Evolutionary conservation across 352 stramenopile genomes (phyloP), one percentile per base, ranked within the genome.

Genomic region (Phytophthora podocarpi): DNA sequence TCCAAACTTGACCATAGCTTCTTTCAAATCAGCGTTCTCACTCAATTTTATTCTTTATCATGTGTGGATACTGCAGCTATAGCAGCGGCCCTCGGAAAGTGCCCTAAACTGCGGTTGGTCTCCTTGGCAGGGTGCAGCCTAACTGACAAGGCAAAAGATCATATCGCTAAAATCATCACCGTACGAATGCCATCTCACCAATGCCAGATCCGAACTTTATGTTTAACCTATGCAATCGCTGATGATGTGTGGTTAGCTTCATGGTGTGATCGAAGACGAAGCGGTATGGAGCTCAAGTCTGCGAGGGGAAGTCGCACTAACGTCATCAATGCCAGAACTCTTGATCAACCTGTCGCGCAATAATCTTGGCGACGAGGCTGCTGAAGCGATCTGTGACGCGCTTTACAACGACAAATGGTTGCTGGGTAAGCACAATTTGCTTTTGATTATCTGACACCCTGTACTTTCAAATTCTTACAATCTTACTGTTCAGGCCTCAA

Each of bases 381-480:
- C 67, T 10, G 66, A 80, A 54, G 47, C 63, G 12, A 63, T 89
- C n/a, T 75, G 59, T 35, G 67, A 76, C 24, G 69, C 72, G n/a
- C 80, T 90, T 21, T 82, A 72, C 37, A 78, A 85, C 53, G 78
- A 90, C 63, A 90, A 88, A 50, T 90, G 80, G 80, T 21, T 88
- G 7, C 46, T 90, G 4, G 78, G 76, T 86, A 59, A 2, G 43
- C 37, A 16, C 2, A 11, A 30, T 18, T 13, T 40, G 18, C 15
- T 36, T 42, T 23, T 8, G 13, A 13, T 21, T 24, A 20, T 28
- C 3, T 15, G 20, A 23, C 42, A 16, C 26, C 26, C 12, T 21
- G 18, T 11, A n/a, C n/a, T n/a, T n/a, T n/a, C n/a, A n/a, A n/a
- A n/a, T 28, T 12, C 28, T 62, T 32, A 39, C 27, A 18, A 35